Conservation (phyloP, 768 basidiomycete species). For the Rhodotorula diobovata region DNA sequence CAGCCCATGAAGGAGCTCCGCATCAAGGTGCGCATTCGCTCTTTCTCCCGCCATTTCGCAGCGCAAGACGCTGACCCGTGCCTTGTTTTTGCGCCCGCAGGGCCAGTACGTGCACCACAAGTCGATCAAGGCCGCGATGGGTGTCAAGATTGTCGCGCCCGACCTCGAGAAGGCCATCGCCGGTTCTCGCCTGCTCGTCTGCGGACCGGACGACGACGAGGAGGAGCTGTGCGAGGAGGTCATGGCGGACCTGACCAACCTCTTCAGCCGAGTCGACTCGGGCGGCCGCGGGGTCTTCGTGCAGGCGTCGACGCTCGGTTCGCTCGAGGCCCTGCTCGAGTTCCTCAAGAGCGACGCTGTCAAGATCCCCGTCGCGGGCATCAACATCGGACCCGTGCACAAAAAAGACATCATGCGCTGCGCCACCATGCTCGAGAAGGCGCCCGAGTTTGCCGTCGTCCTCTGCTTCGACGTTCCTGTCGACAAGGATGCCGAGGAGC, state of each 20-base stretch:
- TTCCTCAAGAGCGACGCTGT: constrained; percentile 57
- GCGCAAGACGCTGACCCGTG: background rate
- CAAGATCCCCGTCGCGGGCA: constrained; percentile 90
- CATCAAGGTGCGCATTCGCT: constrained; percentile 65
- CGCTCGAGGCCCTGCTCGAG: constrained; percentile 90
- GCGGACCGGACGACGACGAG: constrained; percentile 93
- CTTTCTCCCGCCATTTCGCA: background rate
- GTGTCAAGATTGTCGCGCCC: constrained; percentile 89
- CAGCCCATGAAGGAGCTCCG: constrained; percentile 93
- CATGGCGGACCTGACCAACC: constrained; percentile 87
- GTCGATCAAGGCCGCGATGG: constrained; percentile 91
- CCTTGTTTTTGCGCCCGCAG: constrained; percentile 2
- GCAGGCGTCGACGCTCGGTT: constrained; percentile 93
- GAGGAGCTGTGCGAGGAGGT: constrained; percentile 90
- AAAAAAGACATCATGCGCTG: constrained; percentile 91
- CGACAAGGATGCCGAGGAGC: constrained; percentile 83
- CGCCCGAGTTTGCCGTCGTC: constrained; percentile 88
- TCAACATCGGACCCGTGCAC: constrained; percentile 95
- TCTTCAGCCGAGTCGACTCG: constrained; percentile 86
- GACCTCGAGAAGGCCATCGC: constrained; percentile 98
- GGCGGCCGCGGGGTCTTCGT: constrained; percentile 96
- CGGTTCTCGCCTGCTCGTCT: constrained; percentile 85
- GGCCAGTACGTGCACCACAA: constrained; percentile 87
- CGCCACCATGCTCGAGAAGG: constrained; percentile 90
- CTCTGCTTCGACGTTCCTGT: constrained; percentile 94